A percentile compares a stretch with the other conserved stretches of the same genome.
Evolutionary conservation across 1,284 basidiomycete species (phyloP).

Genomic region (Cryptococcus floricola): DNA sequence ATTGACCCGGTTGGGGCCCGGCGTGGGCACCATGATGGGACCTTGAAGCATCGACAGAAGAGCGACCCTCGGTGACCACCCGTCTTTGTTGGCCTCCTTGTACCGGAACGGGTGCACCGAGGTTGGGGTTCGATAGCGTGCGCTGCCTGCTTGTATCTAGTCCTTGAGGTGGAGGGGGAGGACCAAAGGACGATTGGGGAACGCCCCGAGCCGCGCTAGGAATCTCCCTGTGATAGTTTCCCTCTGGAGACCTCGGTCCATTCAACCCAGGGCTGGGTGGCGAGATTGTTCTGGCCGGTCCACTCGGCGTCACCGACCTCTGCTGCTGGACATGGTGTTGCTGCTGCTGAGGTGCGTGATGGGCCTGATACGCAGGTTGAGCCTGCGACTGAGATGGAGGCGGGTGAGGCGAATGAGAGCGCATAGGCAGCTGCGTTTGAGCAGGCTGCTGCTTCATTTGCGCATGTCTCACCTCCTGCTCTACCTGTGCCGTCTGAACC

Average conservation of each 20-base stretch:
- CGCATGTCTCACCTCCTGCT: slow-evolving; percentile 59
- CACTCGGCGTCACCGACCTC: slow-evolving; percentile 1
- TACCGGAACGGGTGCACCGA: not conserved
- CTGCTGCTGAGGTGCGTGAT: not conserved
- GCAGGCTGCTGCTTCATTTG: slow-evolving; percentile 16
- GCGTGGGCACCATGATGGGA: slow-evolving; percentile 16
- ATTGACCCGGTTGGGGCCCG: slow-evolving; percentile 42
- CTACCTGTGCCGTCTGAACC: slow-evolving; percentile 85
- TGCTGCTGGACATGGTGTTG: slow-evolving; percentile 5
- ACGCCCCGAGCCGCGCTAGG: slow-evolving; percentile 13
- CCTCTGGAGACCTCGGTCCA: not conserved
- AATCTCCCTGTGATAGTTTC: not conserved
- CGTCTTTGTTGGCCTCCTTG: slow-evolving; percentile 15
- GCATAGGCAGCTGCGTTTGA: slow-evolving; percentile 4
- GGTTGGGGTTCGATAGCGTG: slow-evolving; percentile 23
- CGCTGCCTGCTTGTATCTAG: slow-evolving; percentile 11
- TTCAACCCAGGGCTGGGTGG: slow-evolving; percentile 11
- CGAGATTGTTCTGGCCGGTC: slow-evolving; percentile 15
- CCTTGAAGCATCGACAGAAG: slow-evolving; percentile 8
- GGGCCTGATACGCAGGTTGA: slow-evolving; percentile 1
- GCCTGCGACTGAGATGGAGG: slow-evolving; percentile 8
- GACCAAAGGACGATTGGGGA: slow-evolving; percentile 34
- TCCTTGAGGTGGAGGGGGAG: slow-evolving; percentile 20
- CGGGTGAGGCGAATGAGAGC: slow-evolving; percentile 3
- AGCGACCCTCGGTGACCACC: slow-evolving; percentile 35